Conservation (phyloP, 2,329 filamentous ascomycete genomes). For the Exutisphaerella laricina region DNA sequence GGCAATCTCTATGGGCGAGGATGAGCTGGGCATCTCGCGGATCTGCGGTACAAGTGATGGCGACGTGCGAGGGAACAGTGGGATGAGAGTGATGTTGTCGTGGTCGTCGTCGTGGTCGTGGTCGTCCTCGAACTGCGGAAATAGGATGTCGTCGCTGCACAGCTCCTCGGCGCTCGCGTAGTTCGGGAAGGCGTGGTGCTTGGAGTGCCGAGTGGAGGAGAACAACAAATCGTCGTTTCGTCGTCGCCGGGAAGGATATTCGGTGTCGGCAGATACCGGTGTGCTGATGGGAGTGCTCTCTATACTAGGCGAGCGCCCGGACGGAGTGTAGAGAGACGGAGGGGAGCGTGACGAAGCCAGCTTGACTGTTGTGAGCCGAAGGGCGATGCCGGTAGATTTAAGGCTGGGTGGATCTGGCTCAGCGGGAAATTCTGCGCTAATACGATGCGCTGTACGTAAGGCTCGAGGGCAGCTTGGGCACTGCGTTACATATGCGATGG, state of each 20-base stretch:
- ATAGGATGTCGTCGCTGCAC: constrained; percentile 30
- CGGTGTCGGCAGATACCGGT: constrained; percentile 14
- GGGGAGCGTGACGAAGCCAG: constrained; percentile 11
- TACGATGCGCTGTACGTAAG: constrained; percentile 6
- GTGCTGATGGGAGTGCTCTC: constrained; percentile 28
- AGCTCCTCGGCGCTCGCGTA: constrained; percentile 24
- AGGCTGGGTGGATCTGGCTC: constrained; percentile 8
- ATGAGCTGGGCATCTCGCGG: constrained; percentile 47
- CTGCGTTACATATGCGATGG: background rate
- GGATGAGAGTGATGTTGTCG: constrained; percentile 10
- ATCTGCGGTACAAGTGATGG: constrained; percentile 18
- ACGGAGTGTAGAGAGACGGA: constrained; percentile 16
- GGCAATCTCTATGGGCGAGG: constrained; percentile 56
- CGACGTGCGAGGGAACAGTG: constrained; percentile 22
- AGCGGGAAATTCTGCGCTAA: constrained; percentile 7
- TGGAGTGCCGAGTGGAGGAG: constrained; percentile 18
- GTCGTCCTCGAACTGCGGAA: constrained; percentile 27
- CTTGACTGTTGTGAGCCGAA: constrained; percentile 5
- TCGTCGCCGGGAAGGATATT: constrained; percentile 8
- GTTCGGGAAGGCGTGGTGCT: constrained; percentile 8
- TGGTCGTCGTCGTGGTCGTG: constrained; percentile 18
- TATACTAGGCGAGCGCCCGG: constrained; percentile 22
- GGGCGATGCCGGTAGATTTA: constrained; percentile 10
- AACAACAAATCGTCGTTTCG: constrained; percentile 17
- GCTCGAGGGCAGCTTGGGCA: constrained; percentile 2